phyloP scores from a whole-genome alignment of 306 rosid species.

The Vicia faba region DNA sequence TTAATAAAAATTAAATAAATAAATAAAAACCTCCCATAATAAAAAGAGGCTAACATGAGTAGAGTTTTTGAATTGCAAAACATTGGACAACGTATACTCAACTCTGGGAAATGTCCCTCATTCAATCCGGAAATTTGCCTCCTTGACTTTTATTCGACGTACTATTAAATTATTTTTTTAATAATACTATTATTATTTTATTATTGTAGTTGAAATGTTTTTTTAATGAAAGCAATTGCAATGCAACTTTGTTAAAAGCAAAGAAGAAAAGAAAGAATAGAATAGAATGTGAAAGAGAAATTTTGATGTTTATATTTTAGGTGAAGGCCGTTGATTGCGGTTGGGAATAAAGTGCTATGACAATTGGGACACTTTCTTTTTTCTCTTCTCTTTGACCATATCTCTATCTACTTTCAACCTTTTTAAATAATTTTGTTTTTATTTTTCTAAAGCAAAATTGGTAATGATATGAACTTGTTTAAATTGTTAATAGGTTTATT shows the following conservation, averaged over 20 bases:
- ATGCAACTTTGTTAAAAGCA: constrained; percentile 23
- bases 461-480: no score
- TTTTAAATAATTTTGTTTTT: no score
- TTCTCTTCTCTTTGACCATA: constrained; percentile 48
- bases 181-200: no score
- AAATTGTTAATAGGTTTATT: not conserved
- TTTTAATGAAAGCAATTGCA: no score
- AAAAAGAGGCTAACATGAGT: no score
- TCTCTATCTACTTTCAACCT: not conserved
- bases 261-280: not conserved
- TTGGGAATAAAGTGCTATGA: constrained; percentile 81
- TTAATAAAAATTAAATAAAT: no score
- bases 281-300: not conserved
- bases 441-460: no score
- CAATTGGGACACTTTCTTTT: constrained; percentile 50
- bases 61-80: no score
- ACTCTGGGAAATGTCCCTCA: constrained; percentile 45
- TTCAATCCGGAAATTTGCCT: constrained; percentile 56
- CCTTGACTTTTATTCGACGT: constrained; percentile 51
- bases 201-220: not conserved
- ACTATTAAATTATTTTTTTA: constrained; percentile 5
- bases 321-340: constrained; percentile 99
- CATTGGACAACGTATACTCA: constrained; percentile 21
- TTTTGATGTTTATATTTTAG: constrained; percentile 41
- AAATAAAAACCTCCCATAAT: no score